Percentiles rank a stretch among this genome's conserved stretches.
Conservation (phyloP, 352 stramenopile species). For the Phytopythium vexans region DNA sequence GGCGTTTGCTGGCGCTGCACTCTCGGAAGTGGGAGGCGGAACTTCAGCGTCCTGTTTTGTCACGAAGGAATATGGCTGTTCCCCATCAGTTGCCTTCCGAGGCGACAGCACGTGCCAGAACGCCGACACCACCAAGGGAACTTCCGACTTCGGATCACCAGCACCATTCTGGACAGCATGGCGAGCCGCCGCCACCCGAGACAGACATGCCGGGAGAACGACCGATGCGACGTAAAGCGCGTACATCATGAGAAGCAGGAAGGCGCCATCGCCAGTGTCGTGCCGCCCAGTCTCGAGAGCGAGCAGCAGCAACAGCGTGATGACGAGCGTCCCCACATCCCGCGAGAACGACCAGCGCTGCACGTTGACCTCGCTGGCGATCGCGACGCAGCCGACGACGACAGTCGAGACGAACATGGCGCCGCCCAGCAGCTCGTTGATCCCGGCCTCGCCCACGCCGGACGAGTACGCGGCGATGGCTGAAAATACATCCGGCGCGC, state of each 20-base stretch:
- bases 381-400: constrained; percentile 86
- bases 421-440: constrained; percentile 94
- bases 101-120: constrained; percentile 77
- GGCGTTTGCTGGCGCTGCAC: neutral
- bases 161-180: neutral
- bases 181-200: constrained; percentile 16
- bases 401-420: constrained; percentile 96
- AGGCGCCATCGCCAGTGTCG: constrained; percentile 19
- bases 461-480: constrained; percentile 85
- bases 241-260: constrained; percentile 54
- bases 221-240: constrained; percentile 58
- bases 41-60: constrained; percentile 22
- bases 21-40: constrained; percentile 7
- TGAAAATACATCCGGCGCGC: constrained; percentile 96
- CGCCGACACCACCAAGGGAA: constrained; percentile 48
- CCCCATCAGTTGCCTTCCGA: constrained; percentile 9
- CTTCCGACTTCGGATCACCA: neutral
- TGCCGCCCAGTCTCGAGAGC: constrained; percentile 21
- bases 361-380: constrained; percentile 64
- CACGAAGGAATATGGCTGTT: constrained; percentile 42
- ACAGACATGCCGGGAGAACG: constrained; percentile 49
- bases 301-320: constrained; percentile 46
- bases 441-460: constrained; percentile 61
- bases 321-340: constrained; percentile 53
- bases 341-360: constrained; percentile 64